Percentiles rank a stretch among this genome's conserved stretches.
These are phyloP conservation scores for Chloromonas sp. DNA, from an alignment of 163 green algal species.

Conservation along the genomic window DNA sequence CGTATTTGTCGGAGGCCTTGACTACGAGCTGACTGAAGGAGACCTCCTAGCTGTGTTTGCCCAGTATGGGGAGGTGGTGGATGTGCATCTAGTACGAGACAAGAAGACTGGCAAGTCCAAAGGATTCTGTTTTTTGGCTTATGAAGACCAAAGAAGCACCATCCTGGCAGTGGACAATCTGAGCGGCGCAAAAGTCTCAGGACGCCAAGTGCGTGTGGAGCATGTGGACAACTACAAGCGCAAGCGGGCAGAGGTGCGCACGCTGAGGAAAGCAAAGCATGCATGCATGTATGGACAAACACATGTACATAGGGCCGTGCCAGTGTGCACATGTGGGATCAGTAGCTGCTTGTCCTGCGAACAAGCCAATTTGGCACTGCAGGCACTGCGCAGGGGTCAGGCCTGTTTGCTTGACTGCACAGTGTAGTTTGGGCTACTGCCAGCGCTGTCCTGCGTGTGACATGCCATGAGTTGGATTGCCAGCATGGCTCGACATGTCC, in stretches of 20 bases:
- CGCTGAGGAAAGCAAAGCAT: not conserved
- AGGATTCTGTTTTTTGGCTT: conserved; percentile 97
- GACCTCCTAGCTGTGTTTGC: conserved; percentile 95
- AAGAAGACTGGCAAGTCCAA: conserved; percentile 74
- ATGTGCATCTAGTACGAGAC: conserved; percentile 84
- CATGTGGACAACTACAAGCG: conserved; percentile 96
- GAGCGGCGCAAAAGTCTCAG: conserved; percentile 75
- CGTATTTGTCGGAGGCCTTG: conserved; percentile 81
- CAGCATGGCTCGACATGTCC: not conserved
- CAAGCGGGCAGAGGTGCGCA: conserved; percentile 40
- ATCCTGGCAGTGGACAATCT: conserved; percentile 97
- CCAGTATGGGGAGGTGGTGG: conserved; percentile 96
- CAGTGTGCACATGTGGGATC: not conserved
- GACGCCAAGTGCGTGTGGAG: conserved; percentile 82
- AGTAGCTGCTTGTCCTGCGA: not conserved
- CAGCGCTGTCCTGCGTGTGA: too few relatives aligned
- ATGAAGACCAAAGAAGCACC: conserved; percentile 92
- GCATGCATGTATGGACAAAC: not conserved
- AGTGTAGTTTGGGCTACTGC: too few relatives aligned
- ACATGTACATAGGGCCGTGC: not conserved
- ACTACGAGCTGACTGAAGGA: conserved; percentile 89
- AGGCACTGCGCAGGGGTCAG: too few relatives aligned
- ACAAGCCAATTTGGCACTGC: too few relatives aligned
- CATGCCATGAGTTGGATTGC: too few relatives aligned
- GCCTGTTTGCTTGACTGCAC: too few relatives aligned